Evolutionary conservation across 2,329 filamentous ascomycete species (phyloP).

Genomic region (Colletotrichum musicola): DNA sequence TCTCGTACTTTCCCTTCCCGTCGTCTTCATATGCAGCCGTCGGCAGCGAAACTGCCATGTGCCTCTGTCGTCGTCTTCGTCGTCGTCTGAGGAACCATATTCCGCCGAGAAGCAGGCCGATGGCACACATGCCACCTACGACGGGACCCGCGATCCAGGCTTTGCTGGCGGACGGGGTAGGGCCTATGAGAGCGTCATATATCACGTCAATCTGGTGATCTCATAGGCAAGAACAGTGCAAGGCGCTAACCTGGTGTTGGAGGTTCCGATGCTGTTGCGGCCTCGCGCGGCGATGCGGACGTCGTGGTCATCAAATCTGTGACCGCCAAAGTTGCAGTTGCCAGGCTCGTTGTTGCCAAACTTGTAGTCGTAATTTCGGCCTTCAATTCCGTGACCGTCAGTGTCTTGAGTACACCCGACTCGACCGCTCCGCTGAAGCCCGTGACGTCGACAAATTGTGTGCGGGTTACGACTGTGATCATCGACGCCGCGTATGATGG

Average conservation of each 20-base stretch:
- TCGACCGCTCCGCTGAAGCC: not conserved
- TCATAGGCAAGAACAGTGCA: too few relatives aligned
- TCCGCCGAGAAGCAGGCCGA: not conserved
- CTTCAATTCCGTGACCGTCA: not conserved
- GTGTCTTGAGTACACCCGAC: not conserved
- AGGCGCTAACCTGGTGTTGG: too few relatives aligned
- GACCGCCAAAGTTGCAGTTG: not conserved
- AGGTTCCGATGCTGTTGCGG: not conserved
- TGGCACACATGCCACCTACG: not conserved
- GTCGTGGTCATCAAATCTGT: not conserved
- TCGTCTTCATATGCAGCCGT: not conserved
- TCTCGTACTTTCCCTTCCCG: not conserved
- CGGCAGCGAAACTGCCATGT: not conserved
- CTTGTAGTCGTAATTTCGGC: not conserved
- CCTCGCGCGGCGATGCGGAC: not conserved
- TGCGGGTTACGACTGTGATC: not conserved
- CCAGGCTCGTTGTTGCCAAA: not conserved
- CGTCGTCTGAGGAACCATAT: constrained; percentile 18
- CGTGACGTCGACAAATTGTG: not conserved
- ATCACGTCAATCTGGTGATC: too few relatives aligned
- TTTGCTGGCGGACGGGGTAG: not conserved
- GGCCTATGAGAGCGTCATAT: too few relatives aligned
- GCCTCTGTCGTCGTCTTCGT: not conserved
- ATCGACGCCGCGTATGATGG: not conserved
- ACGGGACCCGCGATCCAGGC: constrained; percentile 26